Base-by-base conservation (phyloP, 1,284 basidiomycete genomes). In the Cutaneotrichosporon cutaneum region DNA sequence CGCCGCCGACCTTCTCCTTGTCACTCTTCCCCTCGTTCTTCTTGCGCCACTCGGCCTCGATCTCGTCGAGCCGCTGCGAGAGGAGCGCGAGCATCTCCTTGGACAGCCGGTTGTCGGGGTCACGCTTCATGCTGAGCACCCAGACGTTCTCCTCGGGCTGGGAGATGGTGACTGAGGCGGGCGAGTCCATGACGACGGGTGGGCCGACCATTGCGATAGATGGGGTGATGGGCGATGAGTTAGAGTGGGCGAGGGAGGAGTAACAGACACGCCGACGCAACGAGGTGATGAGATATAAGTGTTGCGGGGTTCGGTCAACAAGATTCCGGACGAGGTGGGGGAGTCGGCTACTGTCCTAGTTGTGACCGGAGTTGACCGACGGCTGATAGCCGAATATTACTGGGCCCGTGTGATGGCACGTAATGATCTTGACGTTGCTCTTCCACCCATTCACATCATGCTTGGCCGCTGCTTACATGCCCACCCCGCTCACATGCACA, bases 41-140 rank as follows among this genome's bases (percentile, higher is more conserved):
- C 21, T 13, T 10, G 36, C 87, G 81, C 94, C 94, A 97, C 68
- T 89, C 83, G n/a, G 81, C 78, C 76, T 95, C 92, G 7, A 95
- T 88, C 18, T 81, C 76, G 69, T 92, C 87, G 26, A 96, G 81
- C 1, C 90, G 88, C 18, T 45, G 30, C 30, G 54, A 21, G 39
- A 80, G 63, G 48, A 75, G 69, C 4, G 54, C 53, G 9, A 80
- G 65, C 45, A 80, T 70, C 16, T 60, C 62, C 1, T 73, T 68
- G 3, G 76, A 76, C 54, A 81, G 70, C 10, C 79, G 70, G 58
- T 80, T 79, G 64, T 81, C 80, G 4, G 80, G 80, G 22, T 77
- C 73, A 22, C 72, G 71, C 60, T 67, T 42, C 39, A 81, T 72
- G 2, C 72, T 72, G 56, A 80, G 69, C 54, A 71, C 69, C 72